Evolutionary conservation across 2,329 filamentous ascomycete genomes (phyloP), one percentile per base, ranked within the genome.

Genomic region (Neofusicoccum sp.): DNA sequence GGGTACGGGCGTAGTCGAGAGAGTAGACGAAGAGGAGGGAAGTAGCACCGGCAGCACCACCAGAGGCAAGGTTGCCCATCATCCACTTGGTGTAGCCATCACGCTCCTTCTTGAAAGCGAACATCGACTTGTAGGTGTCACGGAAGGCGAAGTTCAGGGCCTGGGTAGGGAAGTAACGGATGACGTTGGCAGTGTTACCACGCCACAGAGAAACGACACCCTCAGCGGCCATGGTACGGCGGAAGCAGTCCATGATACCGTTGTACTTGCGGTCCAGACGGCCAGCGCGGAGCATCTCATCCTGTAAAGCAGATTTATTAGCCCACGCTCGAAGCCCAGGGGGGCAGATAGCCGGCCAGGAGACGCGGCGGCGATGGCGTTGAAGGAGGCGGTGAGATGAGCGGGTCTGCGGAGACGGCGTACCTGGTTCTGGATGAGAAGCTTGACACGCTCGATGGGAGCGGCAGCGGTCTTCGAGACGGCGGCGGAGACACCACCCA

Each of bases 141-240:
- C 95, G 95, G 95, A 99, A 99, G 80, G 95, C 95, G 79, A 99
- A 99, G 93, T 99, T 99, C 81, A 99, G 86, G 76, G 95, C 95
- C 88, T 99, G 95, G 81, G 95, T 99, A 73, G 95, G 95, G 91
- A 99, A 99, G 87, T 99, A 99, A 90, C 95, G 95, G 87, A 99
- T 96, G 82, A 99, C 95, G 89, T 99, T 99, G 91, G 95, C 95
- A 79, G 95, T 99, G 91, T 99, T 99, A 84, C 95, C 95, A 88
- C 95, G 89, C 95, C 95, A 99, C 75, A 99, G 87, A 69, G 93
- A 88, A 81, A 95, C 88, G 74, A 95, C 82, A 90, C 95, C 95
- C 87, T 99, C 95, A 69, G 90, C 85, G 75, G 88, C 87, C 68
- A 86, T 86, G 78, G 95, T 98, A 79, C 95, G 91, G 75, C 83